Evolutionary conservation across 139 green algal genomes (phyloP).

Genomic region (Haematococcus lacustris): DNA sequence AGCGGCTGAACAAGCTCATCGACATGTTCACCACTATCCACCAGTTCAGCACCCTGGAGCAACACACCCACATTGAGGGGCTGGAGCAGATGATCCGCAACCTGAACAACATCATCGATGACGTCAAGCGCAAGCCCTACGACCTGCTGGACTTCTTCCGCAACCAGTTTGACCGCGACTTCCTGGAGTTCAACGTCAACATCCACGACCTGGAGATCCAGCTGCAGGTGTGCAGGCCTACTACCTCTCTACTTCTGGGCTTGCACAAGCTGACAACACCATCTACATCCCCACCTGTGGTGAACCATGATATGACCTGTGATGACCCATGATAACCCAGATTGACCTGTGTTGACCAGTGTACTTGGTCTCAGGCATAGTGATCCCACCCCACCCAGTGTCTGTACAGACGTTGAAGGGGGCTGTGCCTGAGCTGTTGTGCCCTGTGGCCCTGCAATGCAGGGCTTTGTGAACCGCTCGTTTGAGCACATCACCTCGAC

Average conservation of each 20-base stretch:
- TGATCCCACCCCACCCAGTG: no score
- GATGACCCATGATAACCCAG: no score
- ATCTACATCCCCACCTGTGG: no score
- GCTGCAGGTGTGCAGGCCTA: conserved; percentile 44
- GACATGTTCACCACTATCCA: conserved; percentile 85
- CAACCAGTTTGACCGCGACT: conserved; percentile 85
- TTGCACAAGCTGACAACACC: no score
- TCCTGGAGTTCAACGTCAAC: conserved; percentile 93
- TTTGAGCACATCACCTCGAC: conserved; percentile 85
- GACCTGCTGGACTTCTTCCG: conserved; percentile 81
- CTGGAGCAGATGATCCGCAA: conserved; percentile 62
- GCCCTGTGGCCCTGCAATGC: no score
- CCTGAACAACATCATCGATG: conserved; percentile 81
- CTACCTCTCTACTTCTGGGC: no score
- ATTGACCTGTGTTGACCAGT: no score
- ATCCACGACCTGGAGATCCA: conserved; percentile 88
- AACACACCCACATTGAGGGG: conserved; percentile 89
- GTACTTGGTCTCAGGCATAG: no score
- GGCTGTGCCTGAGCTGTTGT: no score
- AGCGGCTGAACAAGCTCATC: conserved; percentile 80
- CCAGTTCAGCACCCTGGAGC: conserved; percentile 76
- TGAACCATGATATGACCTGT: no score
- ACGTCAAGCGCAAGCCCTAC: conserved; percentile 83
- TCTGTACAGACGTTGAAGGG: no score
- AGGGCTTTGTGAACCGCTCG: conserved; percentile 78